phyloP scores from a whole-genome alignment of 129 eudicot genomes.

The Artemisia argyi region DNA sequence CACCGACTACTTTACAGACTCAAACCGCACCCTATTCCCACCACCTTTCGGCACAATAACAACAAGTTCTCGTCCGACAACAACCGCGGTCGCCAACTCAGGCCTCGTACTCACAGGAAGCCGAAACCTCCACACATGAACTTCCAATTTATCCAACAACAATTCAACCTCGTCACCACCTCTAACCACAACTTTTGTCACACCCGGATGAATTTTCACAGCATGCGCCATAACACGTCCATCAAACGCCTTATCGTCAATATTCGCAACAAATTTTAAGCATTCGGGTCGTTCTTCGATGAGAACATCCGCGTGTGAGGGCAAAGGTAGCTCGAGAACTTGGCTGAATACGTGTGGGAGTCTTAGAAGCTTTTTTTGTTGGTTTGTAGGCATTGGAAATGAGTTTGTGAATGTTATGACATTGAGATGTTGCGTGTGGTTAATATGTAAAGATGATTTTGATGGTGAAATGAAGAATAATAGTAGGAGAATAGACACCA shows the following conservation, averaged over 20 bases:
- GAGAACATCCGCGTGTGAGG: slow-evolving; percentile 63
- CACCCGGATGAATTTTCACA: slow-evolving; percentile 65
- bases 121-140: slow-evolving; percentile 69
- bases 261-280: slow-evolving; percentile 37
- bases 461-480: slow-evolving; percentile 12
- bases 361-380: slow-evolving; percentile 50
- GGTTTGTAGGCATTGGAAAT: slow-evolving; percentile 32
- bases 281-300: slow-evolving; percentile 49
- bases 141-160: slow-evolving; percentile 44
- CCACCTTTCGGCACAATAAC: slow-evolving; percentile 62
- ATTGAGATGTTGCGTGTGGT: slow-evolving; percentile 13
- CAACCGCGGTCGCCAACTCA: slow-evolving; percentile 55
- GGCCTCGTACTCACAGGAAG: slow-evolving; percentile 45
- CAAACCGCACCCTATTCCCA: not conserved
- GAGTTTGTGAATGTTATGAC: not conserved
- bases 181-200: slow-evolving; percentile 54
- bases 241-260: slow-evolving; percentile 10
- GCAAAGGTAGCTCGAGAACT: slow-evolving; percentile 70
- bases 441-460: slow-evolving; percentile 24
- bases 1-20: too few relatives aligned
- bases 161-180: slow-evolving; percentile 34
- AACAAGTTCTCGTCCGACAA: slow-evolving; percentile 43
- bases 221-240: slow-evolving; percentile 47
- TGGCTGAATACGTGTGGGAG: slow-evolving; percentile 75
- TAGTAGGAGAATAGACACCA: slow-evolving; percentile 28